phyloP scores from a whole-genome alignment of 768 basidiomycete species.

The Tricholoma terreum region DNA sequence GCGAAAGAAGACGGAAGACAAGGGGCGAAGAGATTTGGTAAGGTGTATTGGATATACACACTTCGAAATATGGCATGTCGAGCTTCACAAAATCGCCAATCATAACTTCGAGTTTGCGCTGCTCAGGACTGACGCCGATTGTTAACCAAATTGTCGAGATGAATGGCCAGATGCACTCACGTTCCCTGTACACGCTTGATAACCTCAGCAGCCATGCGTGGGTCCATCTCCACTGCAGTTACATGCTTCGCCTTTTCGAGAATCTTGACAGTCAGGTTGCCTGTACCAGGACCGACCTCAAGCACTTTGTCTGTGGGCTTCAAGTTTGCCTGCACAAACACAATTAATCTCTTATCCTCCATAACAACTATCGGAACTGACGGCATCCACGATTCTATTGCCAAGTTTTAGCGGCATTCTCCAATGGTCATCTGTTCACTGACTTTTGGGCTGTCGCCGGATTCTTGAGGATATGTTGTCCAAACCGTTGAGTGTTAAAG shows the following conservation, averaged over 20 bases:
- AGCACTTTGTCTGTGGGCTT: slow-evolving; percentile 94
- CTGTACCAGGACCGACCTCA: slow-evolving; percentile 97
- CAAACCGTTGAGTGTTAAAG: slow-evolving; percentile 93
- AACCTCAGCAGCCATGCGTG: slow-evolving; percentile 97
- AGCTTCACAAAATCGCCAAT: slow-evolving; percentile 98
- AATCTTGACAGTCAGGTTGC: slow-evolving; percentile 92
- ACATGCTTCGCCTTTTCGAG: slow-evolving; percentile 91
- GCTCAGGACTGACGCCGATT: slow-evolving; percentile 68
- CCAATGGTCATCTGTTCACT: slow-evolving; percentile 18
- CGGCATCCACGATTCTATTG: slow-evolving; percentile 44
- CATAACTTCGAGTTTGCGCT: slow-evolving; percentile 90
- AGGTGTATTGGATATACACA: slow-evolving; percentile 98
- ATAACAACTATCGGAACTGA: slow-evolving; percentile 19
- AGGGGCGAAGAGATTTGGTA: slow-evolving; percentile 99
- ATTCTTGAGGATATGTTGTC: slow-evolving; percentile 97
- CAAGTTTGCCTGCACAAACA: slow-evolving; percentile 67
- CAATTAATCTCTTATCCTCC: background rate
- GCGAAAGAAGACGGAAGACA: slow-evolving; percentile 94
- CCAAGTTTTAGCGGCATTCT: slow-evolving; percentile 2
- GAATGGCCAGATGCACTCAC: slow-evolving; percentile 49
- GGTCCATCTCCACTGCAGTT: slow-evolving; percentile 96
- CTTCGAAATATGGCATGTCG: slow-evolving; percentile 97
- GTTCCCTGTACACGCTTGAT: slow-evolving; percentile 97
- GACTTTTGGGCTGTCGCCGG: slow-evolving; percentile 88
- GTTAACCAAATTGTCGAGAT: background rate